Conservation (phyloP, 2,329 filamentous ascomycete genomes). For the Pyrenochaeta sp. region DNA sequence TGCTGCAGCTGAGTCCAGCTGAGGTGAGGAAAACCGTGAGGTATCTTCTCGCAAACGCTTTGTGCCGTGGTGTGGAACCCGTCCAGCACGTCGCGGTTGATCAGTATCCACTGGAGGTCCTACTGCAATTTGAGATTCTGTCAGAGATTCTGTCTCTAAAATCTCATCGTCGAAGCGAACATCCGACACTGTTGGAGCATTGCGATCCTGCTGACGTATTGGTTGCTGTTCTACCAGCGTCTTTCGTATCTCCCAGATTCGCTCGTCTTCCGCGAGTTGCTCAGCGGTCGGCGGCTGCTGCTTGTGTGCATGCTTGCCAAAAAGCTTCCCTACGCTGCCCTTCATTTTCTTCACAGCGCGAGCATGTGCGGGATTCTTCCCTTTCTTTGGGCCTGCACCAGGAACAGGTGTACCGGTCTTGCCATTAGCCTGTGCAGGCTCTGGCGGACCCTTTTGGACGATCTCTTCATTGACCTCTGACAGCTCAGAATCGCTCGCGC, state of each 20-base stretch:
- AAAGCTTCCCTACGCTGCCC: slow-evolving; percentile 39
- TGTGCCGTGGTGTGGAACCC: slow-evolving; percentile 34
- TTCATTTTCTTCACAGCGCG: slow-evolving; percentile 44
- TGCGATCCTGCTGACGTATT: slow-evolving; percentile 27
- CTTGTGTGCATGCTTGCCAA: slow-evolving; percentile 40
- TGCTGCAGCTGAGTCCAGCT: slow-evolving; percentile 38
- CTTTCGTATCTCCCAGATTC: slow-evolving; percentile 33
- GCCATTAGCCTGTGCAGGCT: slow-evolving; percentile 36
- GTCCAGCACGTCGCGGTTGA: slow-evolving; percentile 40
- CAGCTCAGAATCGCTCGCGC: slow-evolving; percentile 45
- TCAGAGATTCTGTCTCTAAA: slow-evolving; percentile 46
- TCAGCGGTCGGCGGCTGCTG: slow-evolving; percentile 38
- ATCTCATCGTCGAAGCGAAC: slow-evolving; percentile 49
- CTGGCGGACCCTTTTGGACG: slow-evolving; percentile 44
- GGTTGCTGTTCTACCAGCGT: slow-evolving; percentile 37
- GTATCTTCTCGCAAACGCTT: slow-evolving; percentile 44
- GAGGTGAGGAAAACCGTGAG: slow-evolving; percentile 42
- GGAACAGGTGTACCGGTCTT: slow-evolving; percentile 24
- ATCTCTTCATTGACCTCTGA: slow-evolving; percentile 51
- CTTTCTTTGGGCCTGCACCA: slow-evolving; percentile 35
- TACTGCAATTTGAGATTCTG: slow-evolving; percentile 46
- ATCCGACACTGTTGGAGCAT: slow-evolving; percentile 38
- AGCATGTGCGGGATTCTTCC: slow-evolving; percentile 31
- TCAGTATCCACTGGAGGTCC: slow-evolving; percentile 44
- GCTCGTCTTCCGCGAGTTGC: slow-evolving; percentile 36